Conservation (phyloP, 441 rosid species). For the Breynia disticha region DNA sequence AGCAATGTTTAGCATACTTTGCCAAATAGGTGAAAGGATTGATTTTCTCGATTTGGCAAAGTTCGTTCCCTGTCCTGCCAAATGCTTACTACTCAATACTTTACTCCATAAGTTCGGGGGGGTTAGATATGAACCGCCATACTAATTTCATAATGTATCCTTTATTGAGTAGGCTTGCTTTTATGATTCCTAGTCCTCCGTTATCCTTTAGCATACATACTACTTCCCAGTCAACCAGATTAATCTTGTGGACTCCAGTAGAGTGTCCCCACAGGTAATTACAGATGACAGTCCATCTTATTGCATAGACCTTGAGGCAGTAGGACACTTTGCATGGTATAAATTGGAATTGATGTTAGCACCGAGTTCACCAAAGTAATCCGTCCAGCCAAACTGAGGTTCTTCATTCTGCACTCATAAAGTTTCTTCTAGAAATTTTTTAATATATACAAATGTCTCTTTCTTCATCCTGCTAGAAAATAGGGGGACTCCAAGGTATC, state of each 20-base stretch:
- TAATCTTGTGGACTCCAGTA: not conserved
- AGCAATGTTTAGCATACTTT: too few species aligned
- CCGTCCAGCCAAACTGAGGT: not conserved
- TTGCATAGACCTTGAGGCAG: not conserved
- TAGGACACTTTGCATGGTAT: too few species aligned
- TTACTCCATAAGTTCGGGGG: too few species aligned
- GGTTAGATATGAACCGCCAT: too few species aligned
- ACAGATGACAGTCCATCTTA: not conserved
- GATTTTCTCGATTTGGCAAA: too few species aligned
- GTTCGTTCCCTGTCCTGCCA: too few species aligned
- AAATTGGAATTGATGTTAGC: not conserved
- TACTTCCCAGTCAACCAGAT: not conserved
- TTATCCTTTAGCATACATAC: not conserved
- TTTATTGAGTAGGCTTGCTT: too few species aligned
- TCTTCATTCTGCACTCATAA: not conserved
- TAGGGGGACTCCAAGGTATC: too few species aligned
- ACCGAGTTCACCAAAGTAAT: not conserved
- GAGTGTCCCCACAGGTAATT: not conserved
- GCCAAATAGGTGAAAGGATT: too few species aligned
- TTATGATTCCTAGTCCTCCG: too few species aligned
- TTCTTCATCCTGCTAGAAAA: not conserved
- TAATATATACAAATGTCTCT: not conserved
- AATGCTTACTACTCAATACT: too few species aligned
- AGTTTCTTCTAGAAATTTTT: not conserved
- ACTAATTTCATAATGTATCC: too few species aligned